Percentiles rank a stretch among this genome's conserved stretches.
phyloP scores from a whole-genome alignment of 164 flowering plant genomes.

The Piper betle region DNA sequence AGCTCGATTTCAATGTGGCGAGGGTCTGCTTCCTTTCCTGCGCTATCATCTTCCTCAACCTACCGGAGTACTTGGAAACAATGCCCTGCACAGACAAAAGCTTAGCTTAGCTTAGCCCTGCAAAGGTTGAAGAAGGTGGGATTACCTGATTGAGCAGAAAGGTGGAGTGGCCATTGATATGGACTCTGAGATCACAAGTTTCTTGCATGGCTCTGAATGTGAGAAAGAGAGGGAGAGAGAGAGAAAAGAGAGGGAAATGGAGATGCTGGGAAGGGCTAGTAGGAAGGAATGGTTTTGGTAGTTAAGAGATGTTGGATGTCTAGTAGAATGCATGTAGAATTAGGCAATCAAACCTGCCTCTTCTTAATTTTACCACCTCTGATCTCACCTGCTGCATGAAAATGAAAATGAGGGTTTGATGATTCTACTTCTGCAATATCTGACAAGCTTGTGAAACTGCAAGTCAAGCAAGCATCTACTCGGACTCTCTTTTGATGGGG shows the following conservation, averaged over 20 bases:
- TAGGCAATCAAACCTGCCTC: not conserved
- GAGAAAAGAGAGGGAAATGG: too few species aligned
- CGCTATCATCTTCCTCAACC: constrained; percentile 38
- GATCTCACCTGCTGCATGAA: too few species aligned
- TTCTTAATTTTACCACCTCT: too few species aligned
- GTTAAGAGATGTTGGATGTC: not conserved
- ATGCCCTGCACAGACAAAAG: constrained; percentile 29
- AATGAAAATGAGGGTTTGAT: too few species aligned
- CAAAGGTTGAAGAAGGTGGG: not conserved
- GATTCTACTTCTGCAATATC: too few species aligned
- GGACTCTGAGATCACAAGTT: constrained; percentile 39
- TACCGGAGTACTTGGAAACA: constrained; percentile 38
- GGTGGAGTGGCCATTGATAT: constrained; percentile 50
- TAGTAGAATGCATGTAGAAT: not conserved
- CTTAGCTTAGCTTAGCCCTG: not conserved
- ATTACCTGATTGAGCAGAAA: constrained; percentile 63
- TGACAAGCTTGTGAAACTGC: too few species aligned
- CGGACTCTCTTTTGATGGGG: too few species aligned
- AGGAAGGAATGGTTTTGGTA: not conserved
- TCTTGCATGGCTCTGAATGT: constrained; percentile 20
- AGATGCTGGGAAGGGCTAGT: not conserved
- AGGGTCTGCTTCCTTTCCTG: constrained; percentile 31
- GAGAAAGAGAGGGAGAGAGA: constrained; percentile 3
- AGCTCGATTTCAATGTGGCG: constrained; percentile 22
- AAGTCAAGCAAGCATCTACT: too few species aligned